Base-by-base conservation (phyloP, 2,329 filamentous ascomycete genomes). In the Pyrenochaeta sp. region DNA sequence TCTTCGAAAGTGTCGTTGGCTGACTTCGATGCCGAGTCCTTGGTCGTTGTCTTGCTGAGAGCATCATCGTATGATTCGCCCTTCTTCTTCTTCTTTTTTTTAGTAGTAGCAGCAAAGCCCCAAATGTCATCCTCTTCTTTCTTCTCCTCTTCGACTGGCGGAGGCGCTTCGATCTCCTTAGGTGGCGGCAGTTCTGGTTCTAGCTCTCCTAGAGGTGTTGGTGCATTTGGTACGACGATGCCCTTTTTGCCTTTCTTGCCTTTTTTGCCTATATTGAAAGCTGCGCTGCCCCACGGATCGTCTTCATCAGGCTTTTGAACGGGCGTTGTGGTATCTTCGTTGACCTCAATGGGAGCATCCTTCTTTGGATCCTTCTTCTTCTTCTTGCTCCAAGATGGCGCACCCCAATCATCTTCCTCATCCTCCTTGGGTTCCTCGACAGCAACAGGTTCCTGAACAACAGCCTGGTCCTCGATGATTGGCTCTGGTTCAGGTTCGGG, bases 321-420 rank as follows among this genome's bases (percentile, higher is more conserved):
- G n/a, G 78, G 75, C 8, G 72, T 73, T 30, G 74, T 75, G 3
- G 69, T 71, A 49, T 81, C 79, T 22, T 79, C 75, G 25, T 79
- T 72, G 27, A 78, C 74, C 34, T 79, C 77, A 25, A 78, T 61
- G 7, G 74, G 69, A 13, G 72, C 74, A 45, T 79, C 77, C 60
- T 80, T 81, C 62, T 75, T 76, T 8, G 71, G 68, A 25, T 62
- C 64, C 42, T 68, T 80, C 56, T 77, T 67, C 58, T 72, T 77
- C 52, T 72, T 86, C 59, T 84, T 86, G 5, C 83, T 81, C 50
- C 82, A 85, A 32, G 83, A 84, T 80, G 86, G 88, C 47, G 83
- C 82, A 58, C 79, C 82, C 72, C 86, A 86, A 64, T 86, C 85
- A 56, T 84, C 84, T 52, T 85, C 83, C 13, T 79, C 77, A 28